Evolutionary conservation across 2,329 filamentous ascomycete species (phyloP), one percentile per base, ranked within the genome.

Genomic region (Sporothrix brasiliensis): DNA sequence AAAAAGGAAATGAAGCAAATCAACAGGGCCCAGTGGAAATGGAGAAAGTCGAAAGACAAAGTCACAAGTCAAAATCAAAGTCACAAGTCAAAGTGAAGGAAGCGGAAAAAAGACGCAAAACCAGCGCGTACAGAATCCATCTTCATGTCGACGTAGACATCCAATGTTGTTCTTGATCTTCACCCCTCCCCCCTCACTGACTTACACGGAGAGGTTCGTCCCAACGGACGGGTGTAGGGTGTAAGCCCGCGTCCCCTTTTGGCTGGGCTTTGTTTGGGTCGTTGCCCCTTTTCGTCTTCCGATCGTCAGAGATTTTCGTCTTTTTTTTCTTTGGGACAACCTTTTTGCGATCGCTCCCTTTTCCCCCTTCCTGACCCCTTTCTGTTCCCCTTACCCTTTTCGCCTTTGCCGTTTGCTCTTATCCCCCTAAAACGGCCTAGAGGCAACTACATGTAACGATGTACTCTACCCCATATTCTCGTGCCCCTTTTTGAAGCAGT

Each of bases 221-320:
- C 44, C 44, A 49, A 50, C 47, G 19, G 13, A 47, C 39, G 39
- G 58, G 6, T 34, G 34, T 30, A 30, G 3, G 39, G 58, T 44
- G n/a, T n/a, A 47, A 47, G n/a, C 7, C 56, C 56, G 50, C 10
- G 56, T 44, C 56, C n/a, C 4, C 56, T 39, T 34, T 19, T 58
- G 34, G 34, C 34, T 9, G 6, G 34, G 6, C 9, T 34, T 34
- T 34, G 34, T 34, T 34, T 34, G 34, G 34, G 34, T 9, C 16
- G n/a, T 58, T 7, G n/a, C 34, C 34, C 34, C 19, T 24, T n/a
- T 34, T 34, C 34, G 34, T 60, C 56, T 61, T 61, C 56, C 21
- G 56, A 61, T 61, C 56, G 56, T 61, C 56, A 39, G 41, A n/a
- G 21, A n/a, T 44, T 61, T 61, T 61, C 56, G 56, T 44, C 34